These are phyloP conservation scores for Cotoneaster glaucophyllus DNA, from an alignment of 306 rosid genomes.

Conservation along the genomic window DNA sequence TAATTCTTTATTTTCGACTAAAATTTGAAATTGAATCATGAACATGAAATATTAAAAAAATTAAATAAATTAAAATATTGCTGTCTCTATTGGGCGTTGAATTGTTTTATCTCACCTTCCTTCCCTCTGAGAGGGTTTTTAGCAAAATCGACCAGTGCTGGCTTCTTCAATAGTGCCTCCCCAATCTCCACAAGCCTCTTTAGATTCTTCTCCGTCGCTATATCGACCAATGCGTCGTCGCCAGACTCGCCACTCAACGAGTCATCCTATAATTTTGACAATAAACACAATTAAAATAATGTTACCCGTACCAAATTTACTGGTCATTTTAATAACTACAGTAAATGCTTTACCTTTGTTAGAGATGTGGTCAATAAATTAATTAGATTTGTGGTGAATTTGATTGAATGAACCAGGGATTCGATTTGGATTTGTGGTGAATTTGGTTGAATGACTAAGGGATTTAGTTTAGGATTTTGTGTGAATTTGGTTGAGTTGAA, in stretches of 20 bases:
- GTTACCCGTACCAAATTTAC: neutral
- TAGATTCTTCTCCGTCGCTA: constrained; percentile 25
- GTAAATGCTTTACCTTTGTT: neutral
- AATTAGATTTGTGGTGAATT: too few relatives aligned
- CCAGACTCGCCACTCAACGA: neutral
- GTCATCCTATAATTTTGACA: constrained; percentile 11
- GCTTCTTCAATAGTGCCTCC: constrained; percentile 24
- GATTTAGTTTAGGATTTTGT: too few relatives aligned
- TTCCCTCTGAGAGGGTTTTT: constrained; percentile 11
- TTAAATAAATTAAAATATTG: neutral
- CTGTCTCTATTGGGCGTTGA: neutral
- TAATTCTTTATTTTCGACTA: neutral
- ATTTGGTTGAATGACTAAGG: too few relatives aligned
- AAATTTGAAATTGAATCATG: neutral
- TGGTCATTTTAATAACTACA: neutral
- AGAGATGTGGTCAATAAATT: neutral
- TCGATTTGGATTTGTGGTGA: too few relatives aligned
- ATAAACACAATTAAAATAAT: neutral
- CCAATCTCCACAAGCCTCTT: constrained; percentile 25
- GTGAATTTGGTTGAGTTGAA: too few relatives aligned
- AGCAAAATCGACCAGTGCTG: constrained; percentile 31
- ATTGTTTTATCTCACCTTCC: constrained; percentile 6
- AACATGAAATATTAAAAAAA: neutral
- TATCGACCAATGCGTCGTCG: constrained; percentile 10
- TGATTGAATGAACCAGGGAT: too few relatives aligned